Conservation (phyloP, 2,329 filamentous ascomycete genomes). For the Xylariaceae sp. region DNA sequence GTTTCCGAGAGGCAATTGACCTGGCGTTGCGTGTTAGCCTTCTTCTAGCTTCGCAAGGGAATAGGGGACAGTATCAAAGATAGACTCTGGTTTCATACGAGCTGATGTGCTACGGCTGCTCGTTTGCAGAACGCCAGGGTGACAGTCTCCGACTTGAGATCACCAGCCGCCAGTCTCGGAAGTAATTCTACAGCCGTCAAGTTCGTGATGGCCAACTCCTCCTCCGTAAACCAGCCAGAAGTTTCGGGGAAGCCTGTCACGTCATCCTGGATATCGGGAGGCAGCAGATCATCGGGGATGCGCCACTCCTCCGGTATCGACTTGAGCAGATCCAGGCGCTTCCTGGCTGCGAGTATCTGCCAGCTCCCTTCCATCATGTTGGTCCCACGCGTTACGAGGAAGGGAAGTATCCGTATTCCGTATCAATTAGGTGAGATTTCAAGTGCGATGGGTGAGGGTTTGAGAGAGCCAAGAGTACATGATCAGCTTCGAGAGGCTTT, state of each 20-base stretch:
- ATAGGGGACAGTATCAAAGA: not conserved
- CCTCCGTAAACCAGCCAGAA: conserved; percentile 54
- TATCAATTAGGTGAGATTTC: too few species aligned
- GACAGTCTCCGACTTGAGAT: conserved; percentile 35
- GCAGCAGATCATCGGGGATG: conserved; percentile 48
- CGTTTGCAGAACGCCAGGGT: conserved; percentile 38
- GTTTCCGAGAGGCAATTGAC: conserved; percentile 50
- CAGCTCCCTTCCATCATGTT: conserved; percentile 31
- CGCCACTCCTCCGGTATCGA: conserved; percentile 56
- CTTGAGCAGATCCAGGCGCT: conserved; percentile 38
- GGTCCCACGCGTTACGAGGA: not conserved
- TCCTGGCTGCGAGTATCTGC: conserved; percentile 40
- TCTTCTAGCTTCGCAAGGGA: not conserved
- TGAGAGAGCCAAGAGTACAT: too few species aligned
- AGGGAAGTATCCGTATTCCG: not conserved
- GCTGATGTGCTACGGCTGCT: conserved; percentile 36
- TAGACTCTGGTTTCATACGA: conserved; percentile 22
- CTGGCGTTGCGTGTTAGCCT: conserved; percentile 22
- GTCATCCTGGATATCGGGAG: conserved; percentile 48
- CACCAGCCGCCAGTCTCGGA: conserved; percentile 33
- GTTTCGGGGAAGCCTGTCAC: conserved; percentile 50
- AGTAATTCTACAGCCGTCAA: conserved; percentile 33
- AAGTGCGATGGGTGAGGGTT: too few species aligned
- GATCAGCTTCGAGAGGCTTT: too few species aligned
- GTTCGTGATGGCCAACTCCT: conserved; percentile 38